Evolutionary conservation across 2,329 filamentous ascomycete genomes (phyloP).

Genomic region (Verticillium zaregamsianum): DNA sequence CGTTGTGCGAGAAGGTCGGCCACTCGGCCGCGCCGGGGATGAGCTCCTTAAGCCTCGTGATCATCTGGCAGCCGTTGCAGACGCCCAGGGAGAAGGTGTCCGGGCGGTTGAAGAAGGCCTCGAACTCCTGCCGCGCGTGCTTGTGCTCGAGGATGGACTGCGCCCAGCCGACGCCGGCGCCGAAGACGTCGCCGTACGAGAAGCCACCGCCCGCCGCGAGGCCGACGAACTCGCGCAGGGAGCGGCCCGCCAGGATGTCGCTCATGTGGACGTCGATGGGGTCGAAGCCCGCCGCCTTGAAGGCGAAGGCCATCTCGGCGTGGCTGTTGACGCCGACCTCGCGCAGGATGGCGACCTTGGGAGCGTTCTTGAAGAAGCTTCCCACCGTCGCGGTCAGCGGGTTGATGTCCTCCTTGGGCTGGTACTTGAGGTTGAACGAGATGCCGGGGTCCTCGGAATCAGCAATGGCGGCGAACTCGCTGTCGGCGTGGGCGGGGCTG

Average conservation of each 20-base stretch:
- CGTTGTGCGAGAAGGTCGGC: slow-evolving; percentile 84
- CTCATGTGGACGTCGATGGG: slow-evolving; percentile 96
- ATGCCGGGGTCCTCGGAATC: slow-evolving; percentile 79
- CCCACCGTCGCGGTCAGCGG: slow-evolving; percentile 53
- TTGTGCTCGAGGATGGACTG: slow-evolving; percentile 87
- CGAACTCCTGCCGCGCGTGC: slow-evolving; percentile 71
- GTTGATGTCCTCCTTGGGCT: slow-evolving; percentile 71
- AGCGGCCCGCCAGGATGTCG: slow-evolving; percentile 76
- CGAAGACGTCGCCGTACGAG: slow-evolving; percentile 81
- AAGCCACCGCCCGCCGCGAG: slow-evolving; percentile 96
- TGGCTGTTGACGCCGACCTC: slow-evolving; percentile 96
- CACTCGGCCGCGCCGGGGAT: slow-evolving; percentile 82
- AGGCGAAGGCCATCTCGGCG: slow-evolving; percentile 97
- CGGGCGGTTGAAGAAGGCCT: slow-evolving; percentile 76
- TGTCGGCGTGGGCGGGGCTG: slow-evolving; percentile 80
- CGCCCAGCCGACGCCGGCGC: slow-evolving; percentile 95
- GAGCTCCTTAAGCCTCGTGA: slow-evolving; percentile 71
- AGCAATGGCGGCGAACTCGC: slow-evolving; percentile 71
- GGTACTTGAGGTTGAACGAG: slow-evolving; percentile 76
- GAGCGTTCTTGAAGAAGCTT: slow-evolving; percentile 51
- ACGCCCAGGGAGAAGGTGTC: slow-evolving; percentile 93
- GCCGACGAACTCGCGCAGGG: slow-evolving; percentile 78
- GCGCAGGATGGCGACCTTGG: slow-evolving; percentile 84
- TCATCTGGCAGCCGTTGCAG: slow-evolving; percentile 97
- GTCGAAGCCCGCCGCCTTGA: slow-evolving; percentile 85